These are phyloP conservation scores for Epichloe sp. DNA, from an alignment of 2,329 filamentous ascomycete genomes.

Conservation along the genomic window DNA sequence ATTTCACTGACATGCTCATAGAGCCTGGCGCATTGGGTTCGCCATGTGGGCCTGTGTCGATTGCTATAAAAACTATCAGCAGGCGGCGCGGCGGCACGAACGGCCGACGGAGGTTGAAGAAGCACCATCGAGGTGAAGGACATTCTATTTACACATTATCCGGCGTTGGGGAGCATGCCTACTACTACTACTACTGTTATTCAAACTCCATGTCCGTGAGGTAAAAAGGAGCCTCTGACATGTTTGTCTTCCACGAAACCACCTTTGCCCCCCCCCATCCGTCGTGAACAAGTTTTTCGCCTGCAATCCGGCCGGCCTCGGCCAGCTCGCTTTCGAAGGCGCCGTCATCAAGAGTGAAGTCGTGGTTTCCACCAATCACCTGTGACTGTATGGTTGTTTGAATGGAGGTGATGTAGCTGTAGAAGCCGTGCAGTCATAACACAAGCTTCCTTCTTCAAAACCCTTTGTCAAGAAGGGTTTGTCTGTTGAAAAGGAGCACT, in stretches of 20 bases:
- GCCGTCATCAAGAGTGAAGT: conserved; percentile 27
- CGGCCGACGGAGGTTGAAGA: too few species aligned
- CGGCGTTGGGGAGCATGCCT: too few species aligned
- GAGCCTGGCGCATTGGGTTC: background rate
- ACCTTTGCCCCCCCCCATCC: conserved; percentile 28
- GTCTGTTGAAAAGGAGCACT: background rate
- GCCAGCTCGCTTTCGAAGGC: conserved; percentile 20
- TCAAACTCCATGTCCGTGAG: conserved; percentile 27
- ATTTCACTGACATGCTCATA: background rate
- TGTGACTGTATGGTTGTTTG: conserved; percentile 10
- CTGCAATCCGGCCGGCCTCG: background rate
- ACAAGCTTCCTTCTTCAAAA: too few species aligned
- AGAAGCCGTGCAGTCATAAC: too few species aligned
- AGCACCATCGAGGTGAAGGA: too few species aligned
- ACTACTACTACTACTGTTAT: too few species aligned
- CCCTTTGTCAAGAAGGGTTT: too few species aligned
- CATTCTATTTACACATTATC: too few species aligned
- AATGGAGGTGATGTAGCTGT: too few species aligned
- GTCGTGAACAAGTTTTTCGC: conserved; percentile 11
- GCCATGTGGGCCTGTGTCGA: background rate
- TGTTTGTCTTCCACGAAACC: conserved; percentile 29
- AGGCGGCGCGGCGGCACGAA: background rate
- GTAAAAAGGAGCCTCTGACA: conserved; percentile 23
- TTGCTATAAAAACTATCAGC: background rate
- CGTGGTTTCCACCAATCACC: conserved; percentile 38